phyloP scores from a whole-genome alignment of 1,284 basidiomycete genomes.

The Trametes versicolor region DNA sequence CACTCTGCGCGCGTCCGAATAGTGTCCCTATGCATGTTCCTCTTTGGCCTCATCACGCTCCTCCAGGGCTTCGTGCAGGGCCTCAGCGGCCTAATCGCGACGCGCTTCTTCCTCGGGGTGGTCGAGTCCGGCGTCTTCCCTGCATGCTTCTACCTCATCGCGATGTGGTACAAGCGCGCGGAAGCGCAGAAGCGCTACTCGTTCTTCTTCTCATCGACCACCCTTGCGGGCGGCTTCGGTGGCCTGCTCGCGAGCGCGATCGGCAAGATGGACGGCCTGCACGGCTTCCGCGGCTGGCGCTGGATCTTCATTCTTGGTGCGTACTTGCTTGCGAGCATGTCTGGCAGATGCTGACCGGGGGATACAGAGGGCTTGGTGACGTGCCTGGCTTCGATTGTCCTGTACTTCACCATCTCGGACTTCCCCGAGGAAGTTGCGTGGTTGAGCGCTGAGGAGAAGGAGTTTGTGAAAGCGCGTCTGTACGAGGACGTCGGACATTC shows the following conservation, averaged over 20 bases:
- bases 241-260: conserved; percentile 48
- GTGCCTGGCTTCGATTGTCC: conserved; percentile 40
- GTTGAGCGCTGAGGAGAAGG: conserved; percentile 43
- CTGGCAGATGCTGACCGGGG: conserved; percentile 3
- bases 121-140: conserved; percentile 46
- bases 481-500: conserved; percentile 44
- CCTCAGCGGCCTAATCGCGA: conserved; percentile 48
- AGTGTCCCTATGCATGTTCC: conserved; percentile 47
- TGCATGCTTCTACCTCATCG: conserved; percentile 48
- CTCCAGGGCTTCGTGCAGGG: conserved; percentile 47
- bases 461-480: conserved; percentile 43
- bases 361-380: conserved; percentile 48
- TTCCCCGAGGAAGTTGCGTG: conserved; percentile 45
- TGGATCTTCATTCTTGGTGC: conserved; percentile 56
- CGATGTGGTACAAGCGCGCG: conserved; percentile 50
- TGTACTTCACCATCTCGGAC: conserved; percentile 44
- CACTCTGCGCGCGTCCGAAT: too few relatives aligned
- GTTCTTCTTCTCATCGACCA: conserved; percentile 49
- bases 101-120: conserved; percentile 51
- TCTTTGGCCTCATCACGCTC: conserved; percentile 48
- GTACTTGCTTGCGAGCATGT: conserved; percentile 23
- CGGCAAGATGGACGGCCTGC: conserved; percentile 48
- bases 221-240: conserved; percentile 47
- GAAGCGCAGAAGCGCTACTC: conserved; percentile 50
- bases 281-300: conserved; percentile 46